A percentile compares a stretch with the other conserved stretches of the same genome.
These are phyloP conservation scores for Corymbia maculata DNA, from an alignment of 345 rosid species.

Conservation along the genomic window DNA sequence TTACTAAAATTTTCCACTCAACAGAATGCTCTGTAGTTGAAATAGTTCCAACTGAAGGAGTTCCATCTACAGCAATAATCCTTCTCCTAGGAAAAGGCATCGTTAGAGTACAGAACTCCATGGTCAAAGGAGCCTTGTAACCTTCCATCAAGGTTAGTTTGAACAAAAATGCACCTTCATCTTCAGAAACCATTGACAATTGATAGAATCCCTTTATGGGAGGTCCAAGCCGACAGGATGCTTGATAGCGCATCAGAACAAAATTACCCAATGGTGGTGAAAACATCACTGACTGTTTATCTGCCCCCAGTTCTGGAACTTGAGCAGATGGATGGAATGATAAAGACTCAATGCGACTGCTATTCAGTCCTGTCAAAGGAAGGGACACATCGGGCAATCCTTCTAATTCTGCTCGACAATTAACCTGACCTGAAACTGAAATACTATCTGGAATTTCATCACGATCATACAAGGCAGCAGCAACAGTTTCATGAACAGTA, in stretches of 20 bases:
- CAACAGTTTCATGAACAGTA: constrained; percentile 66
- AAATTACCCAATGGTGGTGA: constrained; percentile 81
- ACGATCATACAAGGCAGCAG: constrained; percentile 82
- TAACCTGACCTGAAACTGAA: constrained; percentile 83
- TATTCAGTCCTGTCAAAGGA: constrained; percentile 63
- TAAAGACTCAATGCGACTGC: constrained; percentile 56
- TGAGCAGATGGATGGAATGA: constrained; percentile 89
- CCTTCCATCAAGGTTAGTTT: constrained; percentile 85
- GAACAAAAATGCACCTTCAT: constrained; percentile 92
- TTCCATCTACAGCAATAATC: constrained; percentile 73
- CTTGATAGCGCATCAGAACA: constrained; percentile 79
- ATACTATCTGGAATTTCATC: constrained; percentile 86
- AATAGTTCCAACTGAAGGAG: constrained; percentile 78
- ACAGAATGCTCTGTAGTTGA: constrained; percentile 73
- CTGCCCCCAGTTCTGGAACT: constrained; percentile 74
- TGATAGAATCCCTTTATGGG: constrained; percentile 94
- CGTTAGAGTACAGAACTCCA: constrained; percentile 82
- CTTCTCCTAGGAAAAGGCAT: constrained; percentile 93
- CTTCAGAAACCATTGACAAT: constrained; percentile 93
- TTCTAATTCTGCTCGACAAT: constrained; percentile 86
- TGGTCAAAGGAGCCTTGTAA: constrained; percentile 65
- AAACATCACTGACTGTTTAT: constrained; percentile 82
- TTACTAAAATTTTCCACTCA: constrained; percentile 77
- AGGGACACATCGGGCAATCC: constrained; percentile 91
- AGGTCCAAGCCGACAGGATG: constrained; percentile 62